Evolutionary conservation across 2,329 filamentous ascomycete species (phyloP).

Genomic region (Trichoderma sp.): DNA sequence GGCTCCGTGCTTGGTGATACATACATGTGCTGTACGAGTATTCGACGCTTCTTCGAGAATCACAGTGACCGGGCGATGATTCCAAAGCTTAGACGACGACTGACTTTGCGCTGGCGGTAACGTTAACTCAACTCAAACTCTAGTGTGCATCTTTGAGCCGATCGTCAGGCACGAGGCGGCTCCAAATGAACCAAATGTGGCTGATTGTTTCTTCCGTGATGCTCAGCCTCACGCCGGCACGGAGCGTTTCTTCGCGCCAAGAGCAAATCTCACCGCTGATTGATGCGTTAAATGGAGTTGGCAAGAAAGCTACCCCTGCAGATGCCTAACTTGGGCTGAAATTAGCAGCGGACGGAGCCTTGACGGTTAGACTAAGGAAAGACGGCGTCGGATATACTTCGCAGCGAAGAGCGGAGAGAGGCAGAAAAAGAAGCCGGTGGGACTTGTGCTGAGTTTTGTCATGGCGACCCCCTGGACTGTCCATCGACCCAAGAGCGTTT

Average conservation of each 20-base stretch:
- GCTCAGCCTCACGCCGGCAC: constrained; percentile 10
- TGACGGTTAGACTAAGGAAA: background rate
- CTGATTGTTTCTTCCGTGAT: background rate
- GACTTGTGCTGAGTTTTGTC: background rate
- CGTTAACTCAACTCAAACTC: background rate
- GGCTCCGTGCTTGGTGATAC: background rate
- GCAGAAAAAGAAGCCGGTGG: background rate
- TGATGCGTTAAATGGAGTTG: background rate
- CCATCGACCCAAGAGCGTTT: background rate
- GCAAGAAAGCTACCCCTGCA: background rate
- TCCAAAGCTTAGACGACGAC: background rate
- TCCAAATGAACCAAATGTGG: background rate
- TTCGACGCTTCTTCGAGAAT: background rate
- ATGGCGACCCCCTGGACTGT: background rate
- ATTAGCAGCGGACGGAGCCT: background rate
- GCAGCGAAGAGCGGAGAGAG: constrained; percentile 3
- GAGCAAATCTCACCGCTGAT: constrained; percentile 3
- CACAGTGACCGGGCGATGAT: background rate
- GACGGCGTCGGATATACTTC: background rate
- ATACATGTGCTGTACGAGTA: background rate
- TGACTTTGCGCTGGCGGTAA: background rate
- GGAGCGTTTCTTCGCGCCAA: background rate
- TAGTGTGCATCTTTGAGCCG: background rate
- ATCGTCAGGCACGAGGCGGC: constrained; percentile 6
- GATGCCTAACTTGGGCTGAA: background rate